A percentile compares a stretch with the other conserved stretches of the same genome.
These are phyloP conservation scores for Beta corolliflora DNA, from an alignment of 179 eudicot genomes.

Conservation along the genomic window DNA sequence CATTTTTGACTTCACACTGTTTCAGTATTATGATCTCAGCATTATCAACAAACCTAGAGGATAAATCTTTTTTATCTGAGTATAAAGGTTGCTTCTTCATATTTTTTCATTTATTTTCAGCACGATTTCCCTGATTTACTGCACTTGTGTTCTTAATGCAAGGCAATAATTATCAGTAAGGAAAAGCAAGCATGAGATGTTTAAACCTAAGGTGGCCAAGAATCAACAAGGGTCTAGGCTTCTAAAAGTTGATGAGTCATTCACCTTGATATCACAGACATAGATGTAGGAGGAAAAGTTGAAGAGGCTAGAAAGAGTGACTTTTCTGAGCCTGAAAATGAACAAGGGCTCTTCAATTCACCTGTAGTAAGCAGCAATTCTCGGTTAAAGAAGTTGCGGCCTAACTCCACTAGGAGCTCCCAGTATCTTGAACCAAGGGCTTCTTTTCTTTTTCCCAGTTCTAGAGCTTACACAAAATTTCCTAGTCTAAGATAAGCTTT, in stretches of 20 bases:
- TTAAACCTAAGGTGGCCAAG: conserved; percentile 53
- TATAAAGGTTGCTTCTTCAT: too few species aligned
- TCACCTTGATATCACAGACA: conserved; percentile 39
- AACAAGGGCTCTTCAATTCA: conserved; percentile 35
- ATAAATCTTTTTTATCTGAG: too few species aligned
- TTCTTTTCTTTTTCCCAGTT: too few species aligned
- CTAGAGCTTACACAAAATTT: too few species aligned
- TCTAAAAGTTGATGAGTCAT: conserved; percentile 45
- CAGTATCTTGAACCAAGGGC: conserved; percentile 76
- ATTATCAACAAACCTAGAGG: too few species aligned
- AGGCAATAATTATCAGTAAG: conserved; percentile 45
- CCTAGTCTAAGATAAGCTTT: too few species aligned
- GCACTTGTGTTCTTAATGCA: too few species aligned
- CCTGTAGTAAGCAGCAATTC: conserved; percentile 31
- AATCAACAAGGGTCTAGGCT: conserved; percentile 44
- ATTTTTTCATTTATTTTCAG: too few species aligned
- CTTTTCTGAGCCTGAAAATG: conserved; percentile 72
- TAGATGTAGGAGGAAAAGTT: conserved; percentile 34
- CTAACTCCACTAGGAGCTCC: conserved; percentile 52
- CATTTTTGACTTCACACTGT: too few species aligned
- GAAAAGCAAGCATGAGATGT: conserved; percentile 60
- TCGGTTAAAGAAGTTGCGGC: conserved; percentile 46
- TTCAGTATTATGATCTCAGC: too few species aligned
- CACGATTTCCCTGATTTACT: too few species aligned
- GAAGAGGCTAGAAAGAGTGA: conserved; percentile 62